Evolutionary conservation across 2,329 filamentous ascomycete species (phyloP).

Genomic region (Cyphellophora europaea): DNA sequence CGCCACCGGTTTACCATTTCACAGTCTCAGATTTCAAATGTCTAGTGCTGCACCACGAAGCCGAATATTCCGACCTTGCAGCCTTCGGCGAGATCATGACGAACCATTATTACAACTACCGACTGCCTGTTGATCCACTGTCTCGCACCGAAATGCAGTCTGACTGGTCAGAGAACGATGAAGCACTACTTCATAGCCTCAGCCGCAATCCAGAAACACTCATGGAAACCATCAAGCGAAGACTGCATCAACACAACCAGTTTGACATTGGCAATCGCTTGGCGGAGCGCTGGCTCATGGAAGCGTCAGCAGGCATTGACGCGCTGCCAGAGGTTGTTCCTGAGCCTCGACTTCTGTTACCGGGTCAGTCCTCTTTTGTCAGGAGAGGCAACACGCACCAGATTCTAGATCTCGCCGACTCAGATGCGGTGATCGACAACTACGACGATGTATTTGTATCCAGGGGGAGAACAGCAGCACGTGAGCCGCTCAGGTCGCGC

Average conservation of each 20-base stretch:
- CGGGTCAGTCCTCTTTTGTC: too few relatives aligned
- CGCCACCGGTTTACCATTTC: neutral
- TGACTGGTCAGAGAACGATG: slow-evolving; percentile 12
- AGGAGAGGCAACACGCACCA: too few relatives aligned
- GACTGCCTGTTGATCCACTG: slow-evolving; percentile 2
- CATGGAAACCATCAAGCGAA: slow-evolving; percentile 5
- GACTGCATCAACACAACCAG: slow-evolving; percentile 6
- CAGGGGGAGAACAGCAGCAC: too few relatives aligned
- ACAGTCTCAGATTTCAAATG: neutral
- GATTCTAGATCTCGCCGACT: too few relatives aligned
- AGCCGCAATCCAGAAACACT: slow-evolving; percentile 7
- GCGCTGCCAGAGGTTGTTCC: too few relatives aligned
- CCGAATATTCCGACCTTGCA: neutral
- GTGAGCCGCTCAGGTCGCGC: neutral
- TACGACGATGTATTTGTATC: too few relatives aligned
- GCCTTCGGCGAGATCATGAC: slow-evolving; percentile 1
- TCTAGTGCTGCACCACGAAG: neutral
- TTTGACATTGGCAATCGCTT: slow-evolving; percentile 15
- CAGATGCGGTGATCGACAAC: too few relatives aligned
- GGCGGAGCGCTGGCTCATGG: slow-evolving; percentile 15
- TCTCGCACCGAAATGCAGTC: neutral
- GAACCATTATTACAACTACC: slow-evolving; percentile 13
- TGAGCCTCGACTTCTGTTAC: too few relatives aligned
- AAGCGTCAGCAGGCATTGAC: too few relatives aligned
- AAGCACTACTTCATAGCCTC: slow-evolving; percentile 7